Percentiles rank a stretch among this genome's conserved stretches.
Conservation (phyloP, 2,329 filamentous ascomycete species). For the Colletotrichum cordylinicola region DNA sequence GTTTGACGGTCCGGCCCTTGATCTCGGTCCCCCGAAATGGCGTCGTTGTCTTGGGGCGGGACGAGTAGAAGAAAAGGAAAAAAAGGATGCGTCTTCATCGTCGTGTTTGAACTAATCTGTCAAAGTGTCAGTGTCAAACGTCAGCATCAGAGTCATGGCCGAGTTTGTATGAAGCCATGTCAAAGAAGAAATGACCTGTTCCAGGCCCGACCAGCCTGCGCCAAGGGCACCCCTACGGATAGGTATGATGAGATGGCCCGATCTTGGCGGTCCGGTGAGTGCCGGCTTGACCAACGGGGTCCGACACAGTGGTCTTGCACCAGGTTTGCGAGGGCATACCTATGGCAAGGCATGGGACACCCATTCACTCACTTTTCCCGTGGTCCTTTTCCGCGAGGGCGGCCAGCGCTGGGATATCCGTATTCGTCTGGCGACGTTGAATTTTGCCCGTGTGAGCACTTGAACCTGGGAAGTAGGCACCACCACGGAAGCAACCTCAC, state of each 20-base stretch:
- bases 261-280: conserved; percentile 17
- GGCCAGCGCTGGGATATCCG: not conserved
- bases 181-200: not conserved
- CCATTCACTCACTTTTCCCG: not conserved
- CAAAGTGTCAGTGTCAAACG: conserved; percentile 8
- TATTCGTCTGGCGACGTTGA: not conserved
- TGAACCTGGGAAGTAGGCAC: not conserved
- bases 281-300: conserved; percentile 15
- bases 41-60: not conserved
- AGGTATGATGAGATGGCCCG: conserved; percentile 2
- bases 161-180: not conserved
- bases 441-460: not conserved
- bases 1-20: conserved; percentile 5
- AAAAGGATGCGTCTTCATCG: not conserved
- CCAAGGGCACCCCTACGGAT: conserved; percentile 14
- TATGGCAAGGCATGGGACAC: not conserved
- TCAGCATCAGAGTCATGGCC: not conserved
- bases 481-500: conserved; percentile 3
- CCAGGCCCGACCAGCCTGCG: not conserved
- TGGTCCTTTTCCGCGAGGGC: conserved; percentile 1
- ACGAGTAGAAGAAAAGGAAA: not conserved
- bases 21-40: not conserved
- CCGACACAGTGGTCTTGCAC: conserved; percentile 12
- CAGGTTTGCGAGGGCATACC: not conserved
- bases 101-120: not conserved